Evolutionary conservation across 2,329 filamentous ascomycete species (phyloP).

Genomic region (Aspergillus sp.): DNA sequence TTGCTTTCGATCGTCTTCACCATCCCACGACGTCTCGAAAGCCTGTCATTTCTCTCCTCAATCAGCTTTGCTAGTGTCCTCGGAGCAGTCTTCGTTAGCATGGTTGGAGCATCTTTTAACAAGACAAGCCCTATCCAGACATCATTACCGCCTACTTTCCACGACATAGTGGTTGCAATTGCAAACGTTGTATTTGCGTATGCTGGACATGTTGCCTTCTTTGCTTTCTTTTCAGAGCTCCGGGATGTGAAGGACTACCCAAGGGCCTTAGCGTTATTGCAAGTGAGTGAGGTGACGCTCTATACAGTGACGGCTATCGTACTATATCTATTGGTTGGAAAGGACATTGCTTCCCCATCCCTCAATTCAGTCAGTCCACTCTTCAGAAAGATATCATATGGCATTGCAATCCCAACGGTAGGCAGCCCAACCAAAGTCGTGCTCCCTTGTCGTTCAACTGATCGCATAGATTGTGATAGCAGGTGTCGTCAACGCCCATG

Average conservation of each 20-base stretch:
- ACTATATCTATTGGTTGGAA: slow-evolving; percentile 65
- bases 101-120: slow-evolving; percentile 58
- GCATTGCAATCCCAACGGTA: slow-evolving; percentile 59
- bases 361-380: slow-evolving; percentile 59
- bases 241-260: slow-evolving; percentile 58
- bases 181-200: slow-evolving; percentile 17
- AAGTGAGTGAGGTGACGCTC: slow-evolving; percentile 57
- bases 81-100: slow-evolving; percentile 63
- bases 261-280: slow-evolving; percentile 61
- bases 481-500: slow-evolving; percentile 66
- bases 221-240: slow-evolving; percentile 64
- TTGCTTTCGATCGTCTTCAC: slow-evolving; percentile 58
- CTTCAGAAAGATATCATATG: slow-evolving; percentile 64
- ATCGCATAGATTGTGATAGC: slow-evolving; percentile 58
- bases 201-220: slow-evolving; percentile 34
- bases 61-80: slow-evolving; percentile 59
- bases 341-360: slow-evolving; percentile 61
- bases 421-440: neutral
- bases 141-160: neutral
- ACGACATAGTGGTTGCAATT: slow-evolving; percentile 5
- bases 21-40: slow-evolving; percentile 48
- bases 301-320: slow-evolving; percentile 67
- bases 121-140: slow-evolving; percentile 54
- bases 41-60: slow-evolving; percentile 7
- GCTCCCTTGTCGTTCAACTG: neutral